Evolutionary conservation across 352 stramenopile genomes (phyloP).

Genomic region (Pythium biforme): DNA sequence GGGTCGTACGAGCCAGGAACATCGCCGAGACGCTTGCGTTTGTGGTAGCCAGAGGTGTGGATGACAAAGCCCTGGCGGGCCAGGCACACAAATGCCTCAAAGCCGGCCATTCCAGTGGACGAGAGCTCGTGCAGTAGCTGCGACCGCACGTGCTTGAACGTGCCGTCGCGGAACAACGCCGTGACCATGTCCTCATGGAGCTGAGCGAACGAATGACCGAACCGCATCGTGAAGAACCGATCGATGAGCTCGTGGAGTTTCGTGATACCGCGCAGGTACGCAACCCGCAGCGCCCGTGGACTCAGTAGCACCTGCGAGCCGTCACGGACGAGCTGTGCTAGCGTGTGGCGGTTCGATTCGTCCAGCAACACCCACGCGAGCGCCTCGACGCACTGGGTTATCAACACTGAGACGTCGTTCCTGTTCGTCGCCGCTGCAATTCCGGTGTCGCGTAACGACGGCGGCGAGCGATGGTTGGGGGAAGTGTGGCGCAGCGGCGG

Average conservation of each 20-base stretch:
- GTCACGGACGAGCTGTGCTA: conserved; percentile 12
- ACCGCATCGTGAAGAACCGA: conserved; percentile 7
- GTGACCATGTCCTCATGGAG: conserved; percentile 23
- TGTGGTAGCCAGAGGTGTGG: not conserved
- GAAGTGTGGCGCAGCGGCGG: not conserved
- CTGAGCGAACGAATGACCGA: conserved; percentile 1
- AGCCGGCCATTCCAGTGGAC: conserved; percentile 15
- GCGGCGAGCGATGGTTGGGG: not conserved
- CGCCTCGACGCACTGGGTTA: conserved; percentile 13
- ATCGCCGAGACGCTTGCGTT: conserved; percentile 8
- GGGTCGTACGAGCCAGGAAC: not conserved
- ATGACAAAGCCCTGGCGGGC: conserved; percentile 5
- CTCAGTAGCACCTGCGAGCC: conserved; percentile 1
- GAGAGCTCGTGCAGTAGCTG: conserved; percentile 15
- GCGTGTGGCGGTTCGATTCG: conserved; percentile 5
- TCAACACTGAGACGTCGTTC: not conserved
- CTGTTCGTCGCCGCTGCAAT: not conserved
- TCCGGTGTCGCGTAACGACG: conserved; percentile 5
- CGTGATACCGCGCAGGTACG: conserved; percentile 1
- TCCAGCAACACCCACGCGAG: conserved; percentile 17
- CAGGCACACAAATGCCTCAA: conserved; percentile 16
- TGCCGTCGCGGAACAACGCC: conserved; percentile 14
- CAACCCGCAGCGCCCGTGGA: not conserved
- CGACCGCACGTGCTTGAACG: conserved; percentile 8
- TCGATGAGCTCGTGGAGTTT: conserved; percentile 16